Evolutionary conservation across 495 filamentous ascomycete species (phyloP).

Genomic region (Tuber brumale): DNA sequence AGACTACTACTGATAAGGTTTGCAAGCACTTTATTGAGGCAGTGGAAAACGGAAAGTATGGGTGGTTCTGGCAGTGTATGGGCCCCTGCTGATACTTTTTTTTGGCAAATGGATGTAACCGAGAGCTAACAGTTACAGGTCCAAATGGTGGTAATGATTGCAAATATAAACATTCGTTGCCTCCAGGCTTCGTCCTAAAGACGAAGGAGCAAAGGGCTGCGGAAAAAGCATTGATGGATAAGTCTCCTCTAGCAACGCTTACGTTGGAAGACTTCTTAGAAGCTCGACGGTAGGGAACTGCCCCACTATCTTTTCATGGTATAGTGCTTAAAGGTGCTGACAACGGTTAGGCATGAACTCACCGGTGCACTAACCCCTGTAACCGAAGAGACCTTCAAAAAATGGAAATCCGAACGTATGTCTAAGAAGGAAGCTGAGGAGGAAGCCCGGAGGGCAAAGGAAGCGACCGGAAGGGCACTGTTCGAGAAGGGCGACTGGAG

Average conservation of each 20-base stretch:
- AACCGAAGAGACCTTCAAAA: constrained; percentile 80
- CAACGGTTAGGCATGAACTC: constrained; percentile 53
- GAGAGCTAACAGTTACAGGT: constrained; percentile 34
- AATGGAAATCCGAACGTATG: constrained; percentile 89
- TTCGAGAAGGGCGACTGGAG: constrained; percentile 96
- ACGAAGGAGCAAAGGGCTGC: constrained; percentile 94
- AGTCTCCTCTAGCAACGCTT: constrained; percentile 86
- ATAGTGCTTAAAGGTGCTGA: constrained; percentile 11
- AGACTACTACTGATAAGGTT: constrained; percentile 93
- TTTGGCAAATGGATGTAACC: neutral
- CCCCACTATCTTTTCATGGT: neutral
- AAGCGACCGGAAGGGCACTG: constrained; percentile 85
- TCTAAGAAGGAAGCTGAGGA: constrained; percentile 93
- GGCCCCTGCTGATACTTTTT: neutral
- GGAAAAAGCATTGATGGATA: constrained; percentile 96
- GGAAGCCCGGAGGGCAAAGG: constrained; percentile 79
- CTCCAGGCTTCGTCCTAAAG: constrained; percentile 94
- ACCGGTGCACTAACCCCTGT: constrained; percentile 87
- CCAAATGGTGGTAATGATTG: constrained; percentile 95
- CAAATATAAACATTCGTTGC: constrained; percentile 95
- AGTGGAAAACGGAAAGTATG: constrained; percentile 96
- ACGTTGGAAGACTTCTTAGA: constrained; percentile 97
- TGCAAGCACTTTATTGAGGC: constrained; percentile 99
- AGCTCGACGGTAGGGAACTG: constrained; percentile 63
- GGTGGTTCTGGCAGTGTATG: constrained; percentile 91